Evolutionary conservation across 129 eudicot species (phyloP), one percentile per base, ranked within the genome.

Genomic region (Gnaphalium uliginosum): DNA sequence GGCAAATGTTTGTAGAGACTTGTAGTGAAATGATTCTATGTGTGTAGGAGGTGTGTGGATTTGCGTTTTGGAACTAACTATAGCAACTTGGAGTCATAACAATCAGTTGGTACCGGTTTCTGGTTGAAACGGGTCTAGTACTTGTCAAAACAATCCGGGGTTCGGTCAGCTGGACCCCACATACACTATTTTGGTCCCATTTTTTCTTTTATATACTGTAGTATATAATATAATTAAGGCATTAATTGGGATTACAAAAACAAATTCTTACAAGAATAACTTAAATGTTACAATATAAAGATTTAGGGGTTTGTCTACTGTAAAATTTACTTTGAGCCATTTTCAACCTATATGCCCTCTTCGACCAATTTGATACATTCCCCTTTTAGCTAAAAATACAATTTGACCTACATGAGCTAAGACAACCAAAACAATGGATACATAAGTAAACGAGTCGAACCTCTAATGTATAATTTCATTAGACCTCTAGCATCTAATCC

Each of bases 401-500:
- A 19, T 56, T 29, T 33, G 22, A 53, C 30, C 19, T 10, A 48
- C 35, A 56, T 22, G 57, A 58, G 56, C 35, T 35, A 37, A 33
- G 14, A 15, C 11, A 57, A 24, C 51, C 24, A 33, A 72, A 56
- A 6, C 19, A 25, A 54, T 6, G 22, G 5, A 33, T 71, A 14
- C 21, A 56, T 72, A 43, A 72, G 18, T 33, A 57, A 33, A 56
- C 2, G 43, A 39, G 58, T 17, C 25, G 33, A 73, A 73, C n/a
- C 30, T 57, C 21, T 30, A 9, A 22, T 50, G 54, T 76, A 30
- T 48, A 35, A 76, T 33, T 37, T 35, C 56, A 18, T 41, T 51
- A 30, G 54, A 65, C 68, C 39, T 77, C 43, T 56, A 68, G 25
- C 60, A 58, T 69, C 35, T 14, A 69, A 48, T n/a, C n/a, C 26